phyloP scores from a whole-genome alignment of 306 rosid species.

The Malus sylvestris region DNA sequence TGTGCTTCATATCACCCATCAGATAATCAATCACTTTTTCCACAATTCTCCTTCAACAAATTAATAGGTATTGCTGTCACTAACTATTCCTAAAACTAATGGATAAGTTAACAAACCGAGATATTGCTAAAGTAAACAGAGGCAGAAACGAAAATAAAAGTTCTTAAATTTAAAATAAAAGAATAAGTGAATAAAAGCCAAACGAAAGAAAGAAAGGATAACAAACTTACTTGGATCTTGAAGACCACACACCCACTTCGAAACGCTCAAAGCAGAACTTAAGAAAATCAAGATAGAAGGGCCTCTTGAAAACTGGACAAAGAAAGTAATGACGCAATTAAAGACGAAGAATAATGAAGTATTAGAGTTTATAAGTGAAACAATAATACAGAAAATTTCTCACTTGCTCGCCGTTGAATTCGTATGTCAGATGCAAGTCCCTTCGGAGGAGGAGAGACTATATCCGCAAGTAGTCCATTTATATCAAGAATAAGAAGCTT shows the following conservation, averaged over 20 bases:
- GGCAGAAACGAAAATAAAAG: background rate
- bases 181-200: background rate
- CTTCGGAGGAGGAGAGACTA: constrained; percentile 55
- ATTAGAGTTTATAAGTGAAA: background rate
- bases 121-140: background rate
- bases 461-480: constrained; percentile 73
- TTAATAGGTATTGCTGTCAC: constrained; percentile 12
- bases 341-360: background rate
- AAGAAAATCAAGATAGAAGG: constrained; percentile 64
- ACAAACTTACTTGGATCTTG: constrained; percentile 57
- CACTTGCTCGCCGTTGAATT: constrained; percentile 46
- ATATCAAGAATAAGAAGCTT: constrained; percentile 81
- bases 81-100: background rate
- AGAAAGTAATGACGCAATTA: constrained; percentile 18
- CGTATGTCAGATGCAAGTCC: constrained; percentile 40
- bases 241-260: constrained; percentile 90
- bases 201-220: constrained; percentile 1
- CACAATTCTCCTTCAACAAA: constrained; percentile 50
- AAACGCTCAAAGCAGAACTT: constrained; percentile 79
- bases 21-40: constrained; percentile 31
- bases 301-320: constrained; percentile 79
- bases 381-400: constrained; percentile 11
- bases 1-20: constrained; percentile 58
- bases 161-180: background rate
- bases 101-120: background rate